Conservation (phyloP, 441 rosid genomes). For the Omphalea diandra region DNA sequence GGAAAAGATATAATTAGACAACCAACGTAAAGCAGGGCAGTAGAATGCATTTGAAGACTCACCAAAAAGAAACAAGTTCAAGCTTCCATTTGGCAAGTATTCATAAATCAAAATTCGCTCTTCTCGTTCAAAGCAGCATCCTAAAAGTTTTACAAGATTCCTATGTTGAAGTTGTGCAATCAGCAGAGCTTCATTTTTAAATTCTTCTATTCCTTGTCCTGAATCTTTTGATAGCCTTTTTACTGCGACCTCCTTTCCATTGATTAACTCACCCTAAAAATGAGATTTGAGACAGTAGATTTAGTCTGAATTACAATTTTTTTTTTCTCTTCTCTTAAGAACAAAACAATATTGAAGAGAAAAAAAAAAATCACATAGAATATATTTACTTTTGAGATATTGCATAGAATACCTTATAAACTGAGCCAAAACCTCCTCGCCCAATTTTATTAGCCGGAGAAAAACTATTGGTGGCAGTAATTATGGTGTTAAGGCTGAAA, state of each 20-base stretch:
- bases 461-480: background rate
- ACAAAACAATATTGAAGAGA: too few species aligned
- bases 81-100: slow-evolving; percentile 52
- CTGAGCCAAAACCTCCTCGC: slow-evolving; percentile 28
- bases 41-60: background rate
- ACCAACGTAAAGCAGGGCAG: background rate
- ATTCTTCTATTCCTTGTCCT: slow-evolving; percentile 56
- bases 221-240: slow-evolving; percentile 52
- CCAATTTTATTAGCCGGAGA: slow-evolving; percentile 14
- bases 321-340: too few species aligned
- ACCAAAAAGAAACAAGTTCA: slow-evolving; percentile 55
- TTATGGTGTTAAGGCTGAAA: background rate
- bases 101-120: slow-evolving; percentile 66
- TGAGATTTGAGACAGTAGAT: background rate
- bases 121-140: slow-evolving; percentile 46
- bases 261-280: slow-evolving; percentile 45
- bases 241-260: slow-evolving; percentile 56
- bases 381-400: too few species aligned
- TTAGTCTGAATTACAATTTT: too few species aligned
- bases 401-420: slow-evolving; percentile 35
- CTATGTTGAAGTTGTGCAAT: slow-evolving; percentile 65
- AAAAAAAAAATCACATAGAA: too few species aligned
- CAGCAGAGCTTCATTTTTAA: slow-evolving; percentile 52
- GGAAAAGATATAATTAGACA: too few species aligned
- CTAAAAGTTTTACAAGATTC: slow-evolving; percentile 62